Evolutionary conservation across 139 green algal genomes (phyloP).

Genomic region (Pseudopediastrum boryanum): DNA sequence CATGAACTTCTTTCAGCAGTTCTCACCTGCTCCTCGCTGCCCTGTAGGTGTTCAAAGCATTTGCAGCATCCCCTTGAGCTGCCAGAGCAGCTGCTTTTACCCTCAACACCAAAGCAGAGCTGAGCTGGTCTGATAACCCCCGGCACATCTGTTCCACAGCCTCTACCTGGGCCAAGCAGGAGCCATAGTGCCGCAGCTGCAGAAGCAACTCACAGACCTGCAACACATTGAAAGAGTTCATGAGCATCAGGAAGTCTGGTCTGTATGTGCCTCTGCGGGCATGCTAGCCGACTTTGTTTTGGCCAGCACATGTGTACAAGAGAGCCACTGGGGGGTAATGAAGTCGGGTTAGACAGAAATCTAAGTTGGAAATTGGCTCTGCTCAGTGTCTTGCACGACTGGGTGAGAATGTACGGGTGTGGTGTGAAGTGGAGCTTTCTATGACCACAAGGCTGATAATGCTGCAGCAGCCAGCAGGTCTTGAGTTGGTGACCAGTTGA

Average conservation of each 20-base stretch:
- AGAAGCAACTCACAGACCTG: slow-evolving; percentile 5
- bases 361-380: not conserved
- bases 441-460: no score
- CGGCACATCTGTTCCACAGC: not conserved
- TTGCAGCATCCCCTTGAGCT: not conserved
- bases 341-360: not conserved
- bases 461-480: no score
- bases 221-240: not conserved
- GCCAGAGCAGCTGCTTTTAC: slow-evolving; percentile 13
- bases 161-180: not conserved
- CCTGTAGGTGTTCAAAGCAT: slow-evolving; percentile 3
- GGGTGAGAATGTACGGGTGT: no score
- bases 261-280: not conserved
- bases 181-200: slow-evolving; percentile 12
- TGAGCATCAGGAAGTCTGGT: not conserved
- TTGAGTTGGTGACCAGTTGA: no score
- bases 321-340: not conserved
- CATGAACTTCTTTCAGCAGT: not conserved
- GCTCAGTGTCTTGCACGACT: not conserved
- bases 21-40: slow-evolving; percentile 12
- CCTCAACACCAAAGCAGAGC: slow-evolving; percentile 2
- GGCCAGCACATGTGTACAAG: not conserved
- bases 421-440: no score
- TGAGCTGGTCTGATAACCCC: not conserved
- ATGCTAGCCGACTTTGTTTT: not conserved